Evolutionary conservation across 495 filamentous ascomycete species (phyloP).

Genomic region (Penicillium coffeae): DNA sequence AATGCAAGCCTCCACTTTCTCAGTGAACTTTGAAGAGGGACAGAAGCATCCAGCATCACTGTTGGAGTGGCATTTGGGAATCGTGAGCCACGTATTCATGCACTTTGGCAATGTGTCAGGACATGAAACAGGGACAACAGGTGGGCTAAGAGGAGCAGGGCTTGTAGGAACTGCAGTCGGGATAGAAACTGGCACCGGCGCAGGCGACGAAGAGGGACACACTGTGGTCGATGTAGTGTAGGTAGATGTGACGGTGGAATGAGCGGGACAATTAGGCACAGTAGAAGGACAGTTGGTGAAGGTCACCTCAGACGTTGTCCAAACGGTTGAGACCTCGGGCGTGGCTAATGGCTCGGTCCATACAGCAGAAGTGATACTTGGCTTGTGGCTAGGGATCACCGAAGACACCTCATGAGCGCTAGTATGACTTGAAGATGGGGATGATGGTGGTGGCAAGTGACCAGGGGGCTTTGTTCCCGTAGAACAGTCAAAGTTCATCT

Average conservation of each 20-base stretch:
- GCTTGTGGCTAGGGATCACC: not conserved
- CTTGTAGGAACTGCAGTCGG: slow-evolving; percentile 28
- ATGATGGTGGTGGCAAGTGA: not conserved
- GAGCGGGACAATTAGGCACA: slow-evolving; percentile 55
- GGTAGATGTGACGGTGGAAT: slow-evolving; percentile 48
- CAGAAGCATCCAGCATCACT: slow-evolving; percentile 84
- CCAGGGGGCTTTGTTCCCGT: slow-evolving; percentile 30
- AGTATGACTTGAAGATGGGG: slow-evolving; percentile 13
- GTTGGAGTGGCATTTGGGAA: slow-evolving; percentile 78
- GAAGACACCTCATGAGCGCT: not conserved
- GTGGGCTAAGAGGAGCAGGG: slow-evolving; percentile 1
- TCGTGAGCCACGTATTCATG: slow-evolving; percentile 84
- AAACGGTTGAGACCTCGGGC: slow-evolving; percentile 36
- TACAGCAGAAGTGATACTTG: slow-evolving; percentile 49
- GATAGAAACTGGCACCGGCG: not conserved
- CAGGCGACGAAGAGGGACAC: slow-evolving; percentile 41
- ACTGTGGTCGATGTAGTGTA: slow-evolving; percentile 55
- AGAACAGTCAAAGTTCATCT: slow-evolving; percentile 75
- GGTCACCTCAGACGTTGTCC: slow-evolving; percentile 51
- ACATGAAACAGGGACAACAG: slow-evolving; percentile 35
- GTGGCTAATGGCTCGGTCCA: not conserved
- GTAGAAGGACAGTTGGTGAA: slow-evolving; percentile 52
- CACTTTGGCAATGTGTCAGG: slow-evolving; percentile 79
- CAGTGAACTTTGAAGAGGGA: slow-evolving; percentile 68
- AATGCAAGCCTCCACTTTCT: slow-evolving; percentile 76